Conservation (phyloP, 1,284 basidiomycete genomes). For the Microbotryum violaceum region DNA sequence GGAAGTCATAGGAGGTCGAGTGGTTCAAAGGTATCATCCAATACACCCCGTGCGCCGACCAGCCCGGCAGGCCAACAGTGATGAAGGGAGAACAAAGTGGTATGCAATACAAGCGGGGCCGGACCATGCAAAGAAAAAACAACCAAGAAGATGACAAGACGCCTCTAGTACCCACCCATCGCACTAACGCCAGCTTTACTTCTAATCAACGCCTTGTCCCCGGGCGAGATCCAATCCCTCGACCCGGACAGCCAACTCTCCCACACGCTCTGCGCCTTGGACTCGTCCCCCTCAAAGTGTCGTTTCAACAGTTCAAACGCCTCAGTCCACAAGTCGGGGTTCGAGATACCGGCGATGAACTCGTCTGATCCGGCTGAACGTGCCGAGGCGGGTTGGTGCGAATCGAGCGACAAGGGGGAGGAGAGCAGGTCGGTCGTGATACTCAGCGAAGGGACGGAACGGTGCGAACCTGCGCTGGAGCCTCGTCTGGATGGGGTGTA, state of each 20-base stretch:
- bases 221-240: constrained; percentile 35
- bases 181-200: constrained; percentile 34
- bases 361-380: constrained; percentile 16
- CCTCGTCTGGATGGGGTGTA: neutral
- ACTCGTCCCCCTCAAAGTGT: constrained; percentile 22
- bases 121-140: neutral
- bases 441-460: neutral
- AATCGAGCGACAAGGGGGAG: constrained; percentile 15
- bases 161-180: constrained; percentile 34
- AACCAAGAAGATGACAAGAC: neutral
- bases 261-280: constrained; percentile 31
- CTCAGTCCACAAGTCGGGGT: constrained; percentile 24
- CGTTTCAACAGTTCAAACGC: constrained; percentile 15
- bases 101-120: too few species aligned
- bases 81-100: too few species aligned
- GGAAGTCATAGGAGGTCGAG: too few species aligned
- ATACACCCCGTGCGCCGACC: too few species aligned
- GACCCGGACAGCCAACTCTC: constrained; percentile 35
- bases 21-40: too few species aligned
- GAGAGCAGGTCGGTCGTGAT: constrained; percentile 22
- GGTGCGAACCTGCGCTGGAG: neutral
- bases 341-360: constrained; percentile 18
- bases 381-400: constrained; percentile 7
- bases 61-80: too few species aligned
- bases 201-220: constrained; percentile 36